Evolutionary conservation across 2,329 filamentous ascomycete species (phyloP).

Genomic region (Tolypocladium tropicale): DNA sequence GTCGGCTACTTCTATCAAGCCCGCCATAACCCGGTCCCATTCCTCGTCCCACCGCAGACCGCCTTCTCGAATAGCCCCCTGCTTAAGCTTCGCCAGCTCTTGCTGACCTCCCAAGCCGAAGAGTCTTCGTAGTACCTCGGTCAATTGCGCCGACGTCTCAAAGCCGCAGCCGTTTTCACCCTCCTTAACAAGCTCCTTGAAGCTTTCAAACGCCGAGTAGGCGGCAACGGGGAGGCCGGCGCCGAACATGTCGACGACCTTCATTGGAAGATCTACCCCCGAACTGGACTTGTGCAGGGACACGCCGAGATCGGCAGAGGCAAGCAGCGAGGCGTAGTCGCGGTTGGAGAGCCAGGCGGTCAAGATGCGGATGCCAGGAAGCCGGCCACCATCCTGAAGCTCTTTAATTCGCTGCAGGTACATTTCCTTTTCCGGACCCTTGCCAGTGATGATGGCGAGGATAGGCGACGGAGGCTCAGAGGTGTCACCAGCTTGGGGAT

Average conservation of each 20-base stretch:
- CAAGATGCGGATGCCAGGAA: slow-evolving; percentile 60
- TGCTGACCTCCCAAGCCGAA: slow-evolving; percentile 40
- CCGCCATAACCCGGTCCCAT: slow-evolving; percentile 77
- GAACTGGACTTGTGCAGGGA: slow-evolving; percentile 89
- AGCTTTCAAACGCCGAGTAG: slow-evolving; percentile 78
- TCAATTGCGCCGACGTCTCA: slow-evolving; percentile 56
- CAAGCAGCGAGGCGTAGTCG: slow-evolving; percentile 78
- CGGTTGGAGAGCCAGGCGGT: slow-evolving; percentile 78
- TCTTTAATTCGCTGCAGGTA: slow-evolving; percentile 59
- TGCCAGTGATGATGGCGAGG: slow-evolving; percentile 89
- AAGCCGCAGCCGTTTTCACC: slow-evolving; percentile 83
- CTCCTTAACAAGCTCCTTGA: slow-evolving; percentile 82
- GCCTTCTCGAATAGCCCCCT: slow-evolving; percentile 66
- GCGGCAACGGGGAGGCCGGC: slow-evolving; percentile 83
- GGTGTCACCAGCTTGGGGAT: slow-evolving; percentile 29
- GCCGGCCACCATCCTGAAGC: slow-evolving; percentile 49
- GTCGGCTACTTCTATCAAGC: slow-evolving; percentile 46
- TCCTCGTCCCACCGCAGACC: slow-evolving; percentile 79
- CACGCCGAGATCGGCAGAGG: slow-evolving; percentile 78
- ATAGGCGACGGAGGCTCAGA: slow-evolving; percentile 45
- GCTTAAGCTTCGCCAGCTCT: slow-evolving; percentile 51
- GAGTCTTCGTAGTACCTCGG: slow-evolving; percentile 51
- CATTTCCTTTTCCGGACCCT: slow-evolving; percentile 71
- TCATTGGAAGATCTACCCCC: slow-evolving; percentile 95
- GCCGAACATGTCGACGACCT: slow-evolving; percentile 98